Conservation (phyloP, 176 grass and related monocot species). For the Carex scoparia region DNA sequence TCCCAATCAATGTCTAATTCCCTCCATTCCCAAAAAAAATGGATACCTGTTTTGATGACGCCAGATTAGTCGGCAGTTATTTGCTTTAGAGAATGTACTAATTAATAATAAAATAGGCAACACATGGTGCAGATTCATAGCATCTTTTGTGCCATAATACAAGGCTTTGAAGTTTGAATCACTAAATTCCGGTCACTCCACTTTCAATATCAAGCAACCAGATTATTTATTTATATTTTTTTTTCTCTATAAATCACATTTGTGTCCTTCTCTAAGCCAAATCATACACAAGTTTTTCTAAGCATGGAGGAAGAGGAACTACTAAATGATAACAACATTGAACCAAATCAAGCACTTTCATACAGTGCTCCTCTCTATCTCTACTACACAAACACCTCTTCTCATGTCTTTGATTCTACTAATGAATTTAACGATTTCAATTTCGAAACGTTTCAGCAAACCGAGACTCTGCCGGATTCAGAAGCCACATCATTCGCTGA, state of each 20-base stretch:
- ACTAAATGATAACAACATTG: not conserved
- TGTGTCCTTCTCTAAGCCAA: not conserved
- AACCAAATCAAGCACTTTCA: conserved; percentile 11
- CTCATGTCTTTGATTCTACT: not conserved
- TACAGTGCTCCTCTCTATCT: conserved; percentile 18
- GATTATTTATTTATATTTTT: not conserved
- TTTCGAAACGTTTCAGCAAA: conserved; percentile 6
- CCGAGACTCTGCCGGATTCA: not conserved
- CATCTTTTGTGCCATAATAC: conserved; percentile 19
- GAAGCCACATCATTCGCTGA: conserved; percentile 9
- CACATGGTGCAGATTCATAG: not conserved
- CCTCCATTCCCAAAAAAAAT: not conserved
- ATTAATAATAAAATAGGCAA: not conserved
- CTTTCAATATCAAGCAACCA: not conserved
- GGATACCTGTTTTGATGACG: not conserved
- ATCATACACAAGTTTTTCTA: not conserved
- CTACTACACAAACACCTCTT: conserved; percentile 3
- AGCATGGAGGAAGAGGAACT: conserved; percentile 16
- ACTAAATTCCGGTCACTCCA: conserved; percentile 23
- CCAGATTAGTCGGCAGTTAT: not conserved
- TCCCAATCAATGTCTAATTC: not conserved
- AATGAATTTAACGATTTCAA: conserved; percentile 7
- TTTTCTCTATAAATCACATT: not conserved
- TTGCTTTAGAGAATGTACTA: not conserved
- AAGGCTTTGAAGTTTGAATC: conserved; percentile 24